phyloP scores from a whole-genome alignment of 2,329 filamentous ascomycete genomes.

The Colletotrichum destructivum region DNA sequence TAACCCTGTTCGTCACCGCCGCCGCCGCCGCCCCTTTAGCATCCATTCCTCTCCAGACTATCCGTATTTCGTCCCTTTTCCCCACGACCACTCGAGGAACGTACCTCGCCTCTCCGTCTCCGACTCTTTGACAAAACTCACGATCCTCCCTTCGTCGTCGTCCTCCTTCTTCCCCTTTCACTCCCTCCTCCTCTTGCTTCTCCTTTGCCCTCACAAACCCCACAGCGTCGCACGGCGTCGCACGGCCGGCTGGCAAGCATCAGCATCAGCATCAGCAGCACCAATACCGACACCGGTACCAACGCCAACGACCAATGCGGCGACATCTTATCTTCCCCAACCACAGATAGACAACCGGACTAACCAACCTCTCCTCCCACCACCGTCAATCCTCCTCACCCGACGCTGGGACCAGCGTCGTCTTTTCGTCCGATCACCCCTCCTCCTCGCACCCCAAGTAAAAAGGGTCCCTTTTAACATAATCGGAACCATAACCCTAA shows the following conservation, averaged over 20 bases:
- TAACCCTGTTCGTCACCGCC: constrained; percentile 5
- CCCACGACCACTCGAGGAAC: not conserved
- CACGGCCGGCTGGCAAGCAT: constrained; percentile 17
- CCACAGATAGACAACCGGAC: constrained; percentile 23
- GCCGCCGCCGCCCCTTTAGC: constrained; percentile 24
- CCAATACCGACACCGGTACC: not conserved
- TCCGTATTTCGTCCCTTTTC: constrained; percentile 11
- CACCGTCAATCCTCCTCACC: constrained; percentile 12
- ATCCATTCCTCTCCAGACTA: constrained; percentile 13
- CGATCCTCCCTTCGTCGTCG: constrained; percentile 21
- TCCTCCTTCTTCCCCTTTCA: not conserved
- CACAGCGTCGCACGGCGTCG: constrained; percentile 33
- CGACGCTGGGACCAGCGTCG: constrained; percentile 25
- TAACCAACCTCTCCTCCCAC: constrained; percentile 35
- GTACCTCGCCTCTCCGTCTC: constrained; percentile 14
- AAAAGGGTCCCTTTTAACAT: constrained; percentile 28
- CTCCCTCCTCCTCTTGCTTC: not conserved
- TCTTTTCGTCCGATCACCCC: constrained; percentile 35
- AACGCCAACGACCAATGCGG: not conserved
- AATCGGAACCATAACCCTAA: no score
- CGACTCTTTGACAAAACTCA: constrained; percentile 34
- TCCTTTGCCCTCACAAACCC: not conserved
- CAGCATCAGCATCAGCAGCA: not conserved
- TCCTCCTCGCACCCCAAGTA: constrained; percentile 21
- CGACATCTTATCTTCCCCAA: constrained; percentile 7